Conservation (phyloP, 192 early-diverging fungal genomes). For the Backusella westeae region DNA sequence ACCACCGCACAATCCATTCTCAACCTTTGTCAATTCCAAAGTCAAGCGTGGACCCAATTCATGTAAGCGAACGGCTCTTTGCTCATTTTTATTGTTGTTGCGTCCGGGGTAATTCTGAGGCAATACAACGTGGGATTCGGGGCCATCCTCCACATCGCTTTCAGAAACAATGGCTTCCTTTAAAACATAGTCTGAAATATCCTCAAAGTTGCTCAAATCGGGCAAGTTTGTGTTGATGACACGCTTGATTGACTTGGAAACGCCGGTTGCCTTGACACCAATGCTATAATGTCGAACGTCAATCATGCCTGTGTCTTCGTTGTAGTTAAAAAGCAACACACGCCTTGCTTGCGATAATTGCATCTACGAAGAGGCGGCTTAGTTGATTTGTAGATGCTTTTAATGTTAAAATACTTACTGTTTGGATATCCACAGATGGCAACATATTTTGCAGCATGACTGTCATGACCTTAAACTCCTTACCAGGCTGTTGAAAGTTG, state of each 20-base stretch:
- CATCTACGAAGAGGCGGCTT: conserved; percentile 56
- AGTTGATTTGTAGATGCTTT: not conserved
- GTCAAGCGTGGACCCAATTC: conserved; percentile 94
- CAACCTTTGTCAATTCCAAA: conserved; percentile 83
- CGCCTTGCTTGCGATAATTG: conserved; percentile 84
- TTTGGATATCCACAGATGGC: conserved; percentile 91
- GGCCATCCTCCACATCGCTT: conserved; percentile 90
- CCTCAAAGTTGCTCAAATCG: conserved; percentile 73
- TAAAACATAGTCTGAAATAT: conserved; percentile 92
- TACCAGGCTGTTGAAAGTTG: conserved; percentile 69
- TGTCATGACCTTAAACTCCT: conserved; percentile 87
- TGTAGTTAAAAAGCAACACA: conserved; percentile 90
- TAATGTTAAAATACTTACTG: conserved; percentile 43
- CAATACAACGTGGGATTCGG: conserved; percentile 82
- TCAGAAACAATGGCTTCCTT: conserved; percentile 81
- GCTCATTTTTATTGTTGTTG: conserved; percentile 71
- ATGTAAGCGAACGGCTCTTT: conserved; percentile 79
- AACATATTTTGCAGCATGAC: conserved; percentile 98
- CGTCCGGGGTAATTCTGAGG: conserved; percentile 79
- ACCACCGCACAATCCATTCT: conserved; percentile 85
- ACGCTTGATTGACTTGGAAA: conserved; percentile 88
- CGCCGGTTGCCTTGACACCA: conserved; percentile 82
- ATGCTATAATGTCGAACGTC: conserved; percentile 96
- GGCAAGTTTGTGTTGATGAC: conserved; percentile 79
- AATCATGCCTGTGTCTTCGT: conserved; percentile 76